These are phyloP conservation scores for Hibiscus trionum DNA, from an alignment of 345 rosid species.

Conservation along the genomic window DNA sequence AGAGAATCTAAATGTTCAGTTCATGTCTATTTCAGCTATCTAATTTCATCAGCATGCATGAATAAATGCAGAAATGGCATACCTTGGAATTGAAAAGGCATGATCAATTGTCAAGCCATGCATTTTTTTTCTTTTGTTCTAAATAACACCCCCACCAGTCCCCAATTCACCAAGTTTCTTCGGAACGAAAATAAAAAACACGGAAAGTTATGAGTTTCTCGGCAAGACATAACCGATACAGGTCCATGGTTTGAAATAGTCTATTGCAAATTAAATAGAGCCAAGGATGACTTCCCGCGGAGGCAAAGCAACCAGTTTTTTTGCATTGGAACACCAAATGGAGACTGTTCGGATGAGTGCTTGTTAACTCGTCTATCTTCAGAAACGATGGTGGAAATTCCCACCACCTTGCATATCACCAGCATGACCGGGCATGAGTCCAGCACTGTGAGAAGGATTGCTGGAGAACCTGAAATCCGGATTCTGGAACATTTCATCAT, in stretches of 20 bases:
- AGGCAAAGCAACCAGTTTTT: constrained; percentile 33
- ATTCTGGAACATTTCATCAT: constrained; percentile 39
- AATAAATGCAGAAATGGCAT: neutral
- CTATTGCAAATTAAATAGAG: constrained; percentile 21
- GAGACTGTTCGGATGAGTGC: constrained; percentile 16
- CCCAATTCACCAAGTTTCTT: neutral
- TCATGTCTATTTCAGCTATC: no score
- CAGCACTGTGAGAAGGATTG: constrained; percentile 29
- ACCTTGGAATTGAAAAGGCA: neutral
- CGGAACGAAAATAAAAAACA: neutral
- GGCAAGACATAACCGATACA: neutral
- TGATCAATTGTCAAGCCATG: neutral
- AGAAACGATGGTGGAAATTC: constrained; percentile 27
- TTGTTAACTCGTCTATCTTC: constrained; percentile 21
- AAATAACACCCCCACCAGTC: neutral
- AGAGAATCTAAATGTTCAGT: no score
- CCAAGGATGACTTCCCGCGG: constrained; percentile 98
- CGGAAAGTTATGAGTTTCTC: neutral
- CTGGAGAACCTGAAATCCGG: constrained; percentile 47
- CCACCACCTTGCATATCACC: constrained; percentile 35
- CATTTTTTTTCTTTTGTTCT: neutral
- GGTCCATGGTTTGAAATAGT: constrained; percentile 4
- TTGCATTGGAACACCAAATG: constrained; percentile 6
- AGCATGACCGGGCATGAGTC: constrained; percentile 21
- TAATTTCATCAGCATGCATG: no score